Evolutionary conservation across 31 red algal genomes (phyloP).

Genomic region (Porphyra umbilicalis): DNA sequence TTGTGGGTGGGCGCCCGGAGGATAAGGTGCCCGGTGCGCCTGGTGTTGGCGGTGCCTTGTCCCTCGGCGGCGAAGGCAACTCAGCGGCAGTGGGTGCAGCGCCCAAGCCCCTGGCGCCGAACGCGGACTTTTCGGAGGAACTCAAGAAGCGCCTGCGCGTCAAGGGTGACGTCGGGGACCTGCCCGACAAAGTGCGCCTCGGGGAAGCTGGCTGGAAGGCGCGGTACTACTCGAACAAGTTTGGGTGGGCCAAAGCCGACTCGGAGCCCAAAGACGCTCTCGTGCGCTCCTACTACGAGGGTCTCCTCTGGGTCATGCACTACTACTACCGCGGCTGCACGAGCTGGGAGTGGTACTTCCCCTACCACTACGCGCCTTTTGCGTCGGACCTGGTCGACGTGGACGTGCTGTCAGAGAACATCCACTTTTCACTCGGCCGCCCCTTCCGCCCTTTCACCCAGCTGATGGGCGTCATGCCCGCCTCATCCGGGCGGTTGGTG

Average conservation of each 20-base stretch:
- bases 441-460: slow-evolving; percentile 82
- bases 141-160: slow-evolving; percentile 42
- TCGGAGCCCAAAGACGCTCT: slow-evolving; percentile 19
- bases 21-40: neutral
- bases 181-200: slow-evolving; percentile 58
- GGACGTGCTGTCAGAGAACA: slow-evolving; percentile 25
- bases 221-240: slow-evolving; percentile 79
- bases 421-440: slow-evolving; percentile 51
- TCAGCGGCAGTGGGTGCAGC: slow-evolving; percentile 1
- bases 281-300: slow-evolving; percentile 52
- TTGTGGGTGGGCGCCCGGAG: too few relatives aligned
- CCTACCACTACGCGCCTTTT: slow-evolving; percentile 96
- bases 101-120: slow-evolving; percentile 6
- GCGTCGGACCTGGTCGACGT: slow-evolving; percentile 73
- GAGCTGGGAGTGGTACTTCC: slow-evolving; percentile 85
- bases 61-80: neutral
- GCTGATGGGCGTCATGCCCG: slow-evolving; percentile 86
- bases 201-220: slow-evolving; percentile 87
- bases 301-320: slow-evolving; percentile 71
- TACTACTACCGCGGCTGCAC: slow-evolving; percentile 76
- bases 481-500: slow-evolving; percentile 56
- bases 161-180: slow-evolving; percentile 26
- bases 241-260: slow-evolving; percentile 28
- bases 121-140: slow-evolving; percentile 32
- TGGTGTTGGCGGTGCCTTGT: slow-evolving; percentile 1